Evolutionary conservation across 2,329 filamentous ascomycete species (phyloP).

Genomic region (Eutypella sp.): DNA sequence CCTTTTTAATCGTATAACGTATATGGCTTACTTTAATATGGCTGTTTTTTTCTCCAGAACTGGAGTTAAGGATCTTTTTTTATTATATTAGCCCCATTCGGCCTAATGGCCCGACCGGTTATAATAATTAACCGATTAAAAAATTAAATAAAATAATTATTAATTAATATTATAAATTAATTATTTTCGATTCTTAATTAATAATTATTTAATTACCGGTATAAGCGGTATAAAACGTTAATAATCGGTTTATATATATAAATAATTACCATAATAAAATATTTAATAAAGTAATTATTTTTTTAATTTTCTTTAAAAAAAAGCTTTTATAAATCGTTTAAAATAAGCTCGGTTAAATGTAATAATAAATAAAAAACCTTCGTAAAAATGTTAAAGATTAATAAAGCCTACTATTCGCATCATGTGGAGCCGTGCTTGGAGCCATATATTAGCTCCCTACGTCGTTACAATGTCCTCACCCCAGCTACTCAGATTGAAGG

Average conservation of each 20-base stretch:
- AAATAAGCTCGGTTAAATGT: no score
- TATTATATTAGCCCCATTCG: not conserved
- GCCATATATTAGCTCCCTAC: not conserved
- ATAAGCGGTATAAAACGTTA: no score
- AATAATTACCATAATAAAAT: no score
- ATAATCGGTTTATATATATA: no score
- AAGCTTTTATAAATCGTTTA: no score
- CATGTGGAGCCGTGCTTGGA: not conserved
- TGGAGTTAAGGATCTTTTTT: not conserved
- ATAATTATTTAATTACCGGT: no score
- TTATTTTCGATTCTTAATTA: no score
- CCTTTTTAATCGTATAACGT: not conserved
- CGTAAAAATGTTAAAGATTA: no score
- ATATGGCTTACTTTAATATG: not conserved
- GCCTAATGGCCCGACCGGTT: not conserved
- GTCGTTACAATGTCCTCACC: not conserved
- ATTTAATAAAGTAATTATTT: no score
- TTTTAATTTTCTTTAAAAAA: no score
- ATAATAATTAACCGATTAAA: not conserved
- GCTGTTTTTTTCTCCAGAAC: not conserved
- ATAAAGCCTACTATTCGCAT: constrained; percentile 22
- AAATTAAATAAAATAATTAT: not conserved
- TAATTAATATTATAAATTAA: no score
- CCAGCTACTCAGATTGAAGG: not conserved
- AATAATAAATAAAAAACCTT: no score